Conservation (phyloP, 345 rosid genomes). For the Laguncularia racemosa region DNA sequence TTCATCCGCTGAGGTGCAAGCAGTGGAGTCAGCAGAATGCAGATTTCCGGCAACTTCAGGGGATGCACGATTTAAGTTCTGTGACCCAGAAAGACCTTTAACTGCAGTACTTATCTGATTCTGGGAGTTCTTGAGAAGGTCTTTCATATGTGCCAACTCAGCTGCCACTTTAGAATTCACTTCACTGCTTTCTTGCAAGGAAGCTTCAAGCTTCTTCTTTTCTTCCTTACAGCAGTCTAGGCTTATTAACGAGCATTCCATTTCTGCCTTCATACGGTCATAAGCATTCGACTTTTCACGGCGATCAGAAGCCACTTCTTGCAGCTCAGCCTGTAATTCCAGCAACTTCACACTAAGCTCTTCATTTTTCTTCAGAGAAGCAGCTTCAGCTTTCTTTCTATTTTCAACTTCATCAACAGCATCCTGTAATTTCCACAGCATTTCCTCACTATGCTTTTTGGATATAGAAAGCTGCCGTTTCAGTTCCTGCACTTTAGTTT, state of each 20-base stretch:
- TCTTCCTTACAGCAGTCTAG: slow-evolving; percentile 98
- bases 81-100: slow-evolving; percentile 22
- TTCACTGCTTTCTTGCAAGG: slow-evolving; percentile 48
- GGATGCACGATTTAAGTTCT: slow-evolving; percentile 14
- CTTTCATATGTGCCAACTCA: slow-evolving; percentile 49
- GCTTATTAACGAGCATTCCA: slow-evolving; percentile 88
- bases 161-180: slow-evolving; percentile 47
- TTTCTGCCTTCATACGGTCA: slow-evolving; percentile 84
- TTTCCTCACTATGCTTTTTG: slow-evolving; percentile 84
- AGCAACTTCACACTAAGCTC: slow-evolving; percentile 61
- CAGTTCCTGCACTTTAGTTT: slow-evolving; percentile 74
- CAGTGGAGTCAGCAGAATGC: background rate
- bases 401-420: slow-evolving; percentile 75
- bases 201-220: slow-evolving; percentile 68
- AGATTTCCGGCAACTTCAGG: slow-evolving; percentile 9
- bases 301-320: slow-evolving; percentile 47
- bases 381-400: slow-evolving; percentile 70
- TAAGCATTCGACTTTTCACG: slow-evolving; percentile 69
- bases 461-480: slow-evolving; percentile 81
- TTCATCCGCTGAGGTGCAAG: background rate
- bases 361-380: slow-evolving; percentile 70
- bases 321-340: slow-evolving; percentile 73
- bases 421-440: slow-evolving; percentile 90
- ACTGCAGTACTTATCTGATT: slow-evolving; percentile 15
- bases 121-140: slow-evolving; percentile 30